Evolutionary conservation across 176 grass and related monocot genomes (phyloP).

Genomic region (Metroxylon sagu): DNA sequence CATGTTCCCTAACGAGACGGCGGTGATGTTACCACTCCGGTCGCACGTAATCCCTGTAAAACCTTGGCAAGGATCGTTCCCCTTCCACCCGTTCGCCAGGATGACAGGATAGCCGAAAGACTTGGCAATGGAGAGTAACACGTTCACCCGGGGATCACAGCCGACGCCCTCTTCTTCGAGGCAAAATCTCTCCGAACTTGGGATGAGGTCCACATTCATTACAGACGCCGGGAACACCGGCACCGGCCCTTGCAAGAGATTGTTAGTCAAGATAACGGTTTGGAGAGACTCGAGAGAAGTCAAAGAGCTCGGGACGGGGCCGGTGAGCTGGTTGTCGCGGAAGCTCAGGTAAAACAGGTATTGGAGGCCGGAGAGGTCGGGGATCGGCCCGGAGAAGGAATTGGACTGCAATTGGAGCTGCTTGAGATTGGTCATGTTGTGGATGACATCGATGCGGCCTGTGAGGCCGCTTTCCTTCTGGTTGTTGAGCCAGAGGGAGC

Average conservation of each 20-base stretch:
- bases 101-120: slow-evolving; percentile 43
- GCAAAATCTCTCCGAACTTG: slow-evolving; percentile 35
- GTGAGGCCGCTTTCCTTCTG: neutral
- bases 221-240: slow-evolving; percentile 23
- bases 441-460: slow-evolving; percentile 41
- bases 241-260: slow-evolving; percentile 50
- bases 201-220: neutral
- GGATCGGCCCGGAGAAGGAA: slow-evolving; percentile 54
- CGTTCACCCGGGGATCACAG: slow-evolving; percentile 50
- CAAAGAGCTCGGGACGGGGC: slow-evolving; percentile 41
- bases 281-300: slow-evolving; percentile 32
- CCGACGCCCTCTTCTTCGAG: slow-evolving; percentile 9
- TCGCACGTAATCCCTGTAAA: slow-evolving; percentile 29
- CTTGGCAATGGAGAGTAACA: slow-evolving; percentile 55
- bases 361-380: slow-evolving; percentile 36
- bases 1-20: slow-evolving; percentile 24
- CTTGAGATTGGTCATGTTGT: slow-evolving; percentile 26
- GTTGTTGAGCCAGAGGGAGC: slow-evolving; percentile 64
- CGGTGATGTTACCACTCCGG: slow-evolving; percentile 25
- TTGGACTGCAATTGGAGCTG: slow-evolving; percentile 76
- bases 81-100: slow-evolving; percentile 39
- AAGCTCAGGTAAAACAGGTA: slow-evolving; percentile 43
- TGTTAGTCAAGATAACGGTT: slow-evolving; percentile 47
- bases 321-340: slow-evolving; percentile 71
- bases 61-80: slow-evolving; percentile 50